Evolutionary conservation across 2,329 filamentous ascomycete species (phyloP), one percentile per base, ranked within the genome.

Genomic region (Venturia asperata): DNA sequence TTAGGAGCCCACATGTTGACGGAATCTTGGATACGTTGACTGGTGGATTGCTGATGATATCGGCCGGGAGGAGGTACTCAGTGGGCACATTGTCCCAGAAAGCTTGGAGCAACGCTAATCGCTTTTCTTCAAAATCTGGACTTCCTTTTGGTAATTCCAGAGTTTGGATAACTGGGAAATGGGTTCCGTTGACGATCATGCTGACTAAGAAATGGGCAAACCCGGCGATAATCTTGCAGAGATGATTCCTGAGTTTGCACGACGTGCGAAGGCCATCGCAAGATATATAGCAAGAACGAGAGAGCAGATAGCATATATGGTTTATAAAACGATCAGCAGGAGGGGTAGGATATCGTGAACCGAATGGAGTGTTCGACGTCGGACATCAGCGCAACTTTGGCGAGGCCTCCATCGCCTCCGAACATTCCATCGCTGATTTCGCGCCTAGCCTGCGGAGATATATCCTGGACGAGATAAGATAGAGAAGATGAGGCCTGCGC

Each of bases 21-120:
- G 61, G 70, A 21, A 62, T 72, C 64, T 30, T 70, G 61, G 13
- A 69, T 1, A 71, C 70, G 65, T 71, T 56, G 13, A 64, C 49
- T 10, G 70, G 69, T 10, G 70, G 69, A 13, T 66, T 68, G 30
- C 58, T 60, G 19, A 70, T 61, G 43, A 56, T 56, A 9, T 27
- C 39, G n/a, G 55, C 37, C 3, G 64, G 64, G 30, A 66, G 62
- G 17, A 56, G 56, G 37, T 60, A 66, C 30, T 64, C 61, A 6
- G 41, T 30, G 11, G 64, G 64, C 3, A 66, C 27, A 41, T 66
- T 66, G 15, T 61, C 39, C 34, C 67, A 67, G 39, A 71, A 69
- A 15, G 65, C 60, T 43, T 70, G 62, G 37, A 71, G 65, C 6
- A 70, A 49, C 3, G 65, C 52, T 24, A 64, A 62, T 21, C 70